Conservation (phyloP, 2,329 filamentous ascomycete species). For the Penicillium corylophilum region DNA sequence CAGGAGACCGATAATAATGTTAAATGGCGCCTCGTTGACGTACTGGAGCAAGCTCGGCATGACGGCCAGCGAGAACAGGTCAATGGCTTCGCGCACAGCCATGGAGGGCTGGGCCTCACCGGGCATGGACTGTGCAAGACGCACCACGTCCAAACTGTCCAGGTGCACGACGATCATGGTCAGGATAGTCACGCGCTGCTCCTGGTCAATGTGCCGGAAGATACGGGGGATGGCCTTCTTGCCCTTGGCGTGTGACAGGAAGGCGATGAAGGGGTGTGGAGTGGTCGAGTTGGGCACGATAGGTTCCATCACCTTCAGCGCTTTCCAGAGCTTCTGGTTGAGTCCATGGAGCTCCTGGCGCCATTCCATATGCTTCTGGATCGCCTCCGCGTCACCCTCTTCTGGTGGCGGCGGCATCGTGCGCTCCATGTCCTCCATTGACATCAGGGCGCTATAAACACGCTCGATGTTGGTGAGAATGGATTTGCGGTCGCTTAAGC, state of each 20-base stretch:
- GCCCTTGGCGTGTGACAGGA: constrained; percentile 90
- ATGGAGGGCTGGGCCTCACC: constrained; percentile 73
- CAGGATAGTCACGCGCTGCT: constrained; percentile 87
- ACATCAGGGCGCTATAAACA: constrained; percentile 85
- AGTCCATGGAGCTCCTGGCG: constrained; percentile 67
- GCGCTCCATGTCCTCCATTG: constrained; percentile 89
- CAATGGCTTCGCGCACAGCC: constrained; percentile 83
- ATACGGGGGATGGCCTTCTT: constrained; percentile 94
- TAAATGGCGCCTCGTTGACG: constrained; percentile 84
- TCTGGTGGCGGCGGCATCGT: constrained; percentile 68
- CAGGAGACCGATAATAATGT: constrained; percentile 86
- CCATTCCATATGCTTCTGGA: constrained; percentile 78
- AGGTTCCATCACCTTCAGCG: constrained; percentile 89
- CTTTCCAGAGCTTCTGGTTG: constrained; percentile 78
- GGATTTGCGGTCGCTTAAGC: constrained; percentile 72
- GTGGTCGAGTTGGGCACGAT: constrained; percentile 69
- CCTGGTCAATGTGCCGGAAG: constrained; percentile 87
- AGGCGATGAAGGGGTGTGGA: constrained; percentile 90
- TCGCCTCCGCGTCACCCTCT: constrained; percentile 65
- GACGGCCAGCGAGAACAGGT: constrained; percentile 82
- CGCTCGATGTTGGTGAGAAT: constrained; percentile 83
- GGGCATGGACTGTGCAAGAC: constrained; percentile 70
- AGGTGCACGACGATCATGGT: constrained; percentile 95
- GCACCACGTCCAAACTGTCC: constrained; percentile 86
- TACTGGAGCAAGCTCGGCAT: constrained; percentile 89